Evolutionary conservation across 192 early-diverging fungal species (phyloP).

Genomic region (Geranomyces michiganensis): DNA sequence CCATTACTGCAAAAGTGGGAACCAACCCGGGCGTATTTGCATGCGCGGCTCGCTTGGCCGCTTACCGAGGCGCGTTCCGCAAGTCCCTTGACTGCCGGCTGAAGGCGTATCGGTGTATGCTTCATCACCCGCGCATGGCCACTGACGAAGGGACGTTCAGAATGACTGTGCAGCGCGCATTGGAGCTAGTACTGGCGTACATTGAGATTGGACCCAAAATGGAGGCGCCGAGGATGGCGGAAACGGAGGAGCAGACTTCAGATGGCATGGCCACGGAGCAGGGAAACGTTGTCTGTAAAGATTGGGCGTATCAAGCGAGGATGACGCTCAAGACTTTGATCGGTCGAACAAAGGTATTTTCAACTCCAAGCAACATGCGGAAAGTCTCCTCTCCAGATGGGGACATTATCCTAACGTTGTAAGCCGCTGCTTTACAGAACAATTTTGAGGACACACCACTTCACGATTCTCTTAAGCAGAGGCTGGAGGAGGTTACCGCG

Average conservation of each 20-base stretch:
- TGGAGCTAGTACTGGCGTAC: constrained; percentile 81
- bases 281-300: constrained; percentile 66
- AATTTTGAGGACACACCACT: constrained; percentile 67
- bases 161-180: constrained; percentile 65
- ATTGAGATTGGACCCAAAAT: constrained; percentile 65
- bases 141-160: constrained; percentile 74
- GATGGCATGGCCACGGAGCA: constrained; percentile 12
- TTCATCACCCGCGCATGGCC: constrained; percentile 75
- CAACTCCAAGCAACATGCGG: too few species aligned
- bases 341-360: constrained; percentile 69
- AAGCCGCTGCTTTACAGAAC: background rate
- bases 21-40: constrained; percentile 75
- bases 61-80: constrained; percentile 62
- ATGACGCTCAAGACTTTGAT: constrained; percentile 82
- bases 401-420: too few species aligned
- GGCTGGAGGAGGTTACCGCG: constrained; percentile 61
- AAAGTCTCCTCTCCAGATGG: too few species aligned
- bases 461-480: constrained; percentile 66
- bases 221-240: constrained; percentile 33
- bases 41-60: constrained; percentile 75
- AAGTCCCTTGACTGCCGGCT: constrained; percentile 77
- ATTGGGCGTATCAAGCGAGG: constrained; percentile 88
- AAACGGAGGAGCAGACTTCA: constrained; percentile 34
- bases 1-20: constrained; percentile 78
- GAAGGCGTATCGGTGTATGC: constrained; percentile 82